A percentile compares a stretch with the other conserved stretches of the same genome.
phyloP scores from a whole-genome alignment of 2,329 filamentous ascomycete genomes.

The Akanthomyces dipterigenus region DNA sequence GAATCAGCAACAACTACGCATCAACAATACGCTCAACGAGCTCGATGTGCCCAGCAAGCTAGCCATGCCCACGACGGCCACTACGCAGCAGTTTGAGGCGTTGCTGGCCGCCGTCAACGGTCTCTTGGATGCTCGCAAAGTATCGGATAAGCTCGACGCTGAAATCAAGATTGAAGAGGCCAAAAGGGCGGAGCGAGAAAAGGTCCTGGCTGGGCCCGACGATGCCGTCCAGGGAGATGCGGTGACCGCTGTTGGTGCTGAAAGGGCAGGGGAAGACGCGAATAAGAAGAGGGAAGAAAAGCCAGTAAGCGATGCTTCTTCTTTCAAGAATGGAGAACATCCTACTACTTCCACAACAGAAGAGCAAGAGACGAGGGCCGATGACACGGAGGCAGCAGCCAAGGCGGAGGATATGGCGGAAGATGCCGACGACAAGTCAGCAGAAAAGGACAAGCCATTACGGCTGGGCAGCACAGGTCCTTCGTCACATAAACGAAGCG shows the following conservation, averaged over 20 bases:
- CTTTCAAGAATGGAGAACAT: too few species aligned
- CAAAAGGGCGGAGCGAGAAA: constrained; percentile 48
- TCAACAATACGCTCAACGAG: constrained; percentile 64
- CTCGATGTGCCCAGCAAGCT: constrained; percentile 64
- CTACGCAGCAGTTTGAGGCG: constrained; percentile 64
- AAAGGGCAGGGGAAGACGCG: constrained; percentile 1
- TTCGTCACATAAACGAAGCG: constrained; percentile 65
- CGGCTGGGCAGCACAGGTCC: constrained; percentile 34
- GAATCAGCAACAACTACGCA: constrained; percentile 67
- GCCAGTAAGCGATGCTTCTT: constrained; percentile 6
- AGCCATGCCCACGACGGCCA: constrained; percentile 65
- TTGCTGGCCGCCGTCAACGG: constrained; percentile 61
- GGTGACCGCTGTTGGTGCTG: constrained; percentile 1
- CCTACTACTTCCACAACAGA: neutral
- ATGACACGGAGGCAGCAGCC: neutral
- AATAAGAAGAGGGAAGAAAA: constrained; percentile 19
- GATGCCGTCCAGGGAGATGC: constrained; percentile 12
- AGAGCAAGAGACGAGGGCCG: constrained; percentile 10
- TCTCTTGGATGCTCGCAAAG: constrained; percentile 66
- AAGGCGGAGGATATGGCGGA: constrained; percentile 11
- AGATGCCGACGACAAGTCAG: constrained; percentile 16
- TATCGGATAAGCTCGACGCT: constrained; percentile 67
- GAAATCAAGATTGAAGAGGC: constrained; percentile 58
- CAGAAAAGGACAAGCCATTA: constrained; percentile 21
- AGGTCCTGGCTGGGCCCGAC: constrained; percentile 20